Conservation (phyloP, 208 protist species). For the Acanthamoeba royreba region DNA sequence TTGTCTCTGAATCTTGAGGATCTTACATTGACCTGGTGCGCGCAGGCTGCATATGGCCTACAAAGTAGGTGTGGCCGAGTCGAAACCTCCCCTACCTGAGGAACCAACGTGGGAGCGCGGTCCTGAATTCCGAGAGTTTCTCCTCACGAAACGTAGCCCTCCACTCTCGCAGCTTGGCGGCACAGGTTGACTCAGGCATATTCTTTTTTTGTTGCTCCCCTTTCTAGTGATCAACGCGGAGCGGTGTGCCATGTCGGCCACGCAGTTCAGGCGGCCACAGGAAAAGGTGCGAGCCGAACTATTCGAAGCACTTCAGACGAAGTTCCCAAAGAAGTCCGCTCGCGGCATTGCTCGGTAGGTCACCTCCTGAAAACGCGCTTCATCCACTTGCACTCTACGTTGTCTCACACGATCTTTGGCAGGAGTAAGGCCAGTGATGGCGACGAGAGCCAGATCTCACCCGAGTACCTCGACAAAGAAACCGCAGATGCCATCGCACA, state of each 20-base stretch:
- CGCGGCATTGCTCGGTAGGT: not conserved
- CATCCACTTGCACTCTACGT: not conserved
- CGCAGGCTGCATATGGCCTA: not conserved
- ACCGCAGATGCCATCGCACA: not conserved
- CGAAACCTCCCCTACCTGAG: not conserved
- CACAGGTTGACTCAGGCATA: no score
- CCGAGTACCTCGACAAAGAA: not conserved
- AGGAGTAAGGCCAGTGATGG: not conserved
- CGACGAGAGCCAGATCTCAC: not conserved
- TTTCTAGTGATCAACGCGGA: conserved; percentile 20
- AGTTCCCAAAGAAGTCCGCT: conserved; percentile 5
- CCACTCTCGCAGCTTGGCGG: no score
- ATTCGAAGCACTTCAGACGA: not conserved
- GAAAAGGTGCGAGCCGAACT: not conserved
- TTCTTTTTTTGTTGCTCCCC: not conserved
- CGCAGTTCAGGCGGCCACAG: not conserved
- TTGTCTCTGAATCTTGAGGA: not conserved
- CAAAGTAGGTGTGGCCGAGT: not conserved
- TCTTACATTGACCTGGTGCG: not conserved
- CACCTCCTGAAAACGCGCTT: not conserved
- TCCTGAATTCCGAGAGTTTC: not conserved
- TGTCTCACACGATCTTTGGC: not conserved
- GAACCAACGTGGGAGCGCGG: not conserved
- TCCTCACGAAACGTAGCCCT: not conserved
- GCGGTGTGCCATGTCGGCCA: not conserved